Percentiles rank a stretch among this genome's conserved stretches.
Conservation (phyloP, 2,329 filamentous ascomycete genomes). For the Penicillium sp. region DNA sequence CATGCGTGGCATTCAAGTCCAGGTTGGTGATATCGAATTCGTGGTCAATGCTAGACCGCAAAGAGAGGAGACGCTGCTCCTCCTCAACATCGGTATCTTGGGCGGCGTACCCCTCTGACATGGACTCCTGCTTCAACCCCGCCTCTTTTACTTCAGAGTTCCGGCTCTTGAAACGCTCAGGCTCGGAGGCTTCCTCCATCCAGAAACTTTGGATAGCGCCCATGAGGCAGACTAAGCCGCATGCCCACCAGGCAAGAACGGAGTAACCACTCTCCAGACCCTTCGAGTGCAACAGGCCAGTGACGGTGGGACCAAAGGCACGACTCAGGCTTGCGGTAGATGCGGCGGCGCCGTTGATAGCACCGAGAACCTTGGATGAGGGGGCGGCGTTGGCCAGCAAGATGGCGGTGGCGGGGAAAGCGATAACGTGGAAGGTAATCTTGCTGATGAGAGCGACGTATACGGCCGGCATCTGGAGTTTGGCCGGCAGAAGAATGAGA, state of each 20-base stretch:
- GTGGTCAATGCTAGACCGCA: conserved; percentile 34
- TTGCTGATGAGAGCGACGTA: conserved; percentile 81
- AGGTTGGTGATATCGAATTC: conserved; percentile 29
- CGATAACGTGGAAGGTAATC: conserved; percentile 84
- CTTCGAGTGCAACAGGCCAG: conserved; percentile 75
- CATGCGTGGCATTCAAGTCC: conserved; percentile 17
- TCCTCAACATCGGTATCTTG: conserved; percentile 25
- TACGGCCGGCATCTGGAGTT: conserved; percentile 67
- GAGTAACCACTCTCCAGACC: conserved; percentile 78
- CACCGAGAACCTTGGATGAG: conserved; percentile 76
- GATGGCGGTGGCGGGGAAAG: conserved; percentile 86
- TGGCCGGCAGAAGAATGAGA: conserved; percentile 72
- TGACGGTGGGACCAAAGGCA: conserved; percentile 82
- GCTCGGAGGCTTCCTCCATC: conserved; percentile 60
- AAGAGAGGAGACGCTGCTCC: conserved; percentile 35
- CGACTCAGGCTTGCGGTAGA: conserved; percentile 86
- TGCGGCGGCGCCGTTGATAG: conserved; percentile 86
- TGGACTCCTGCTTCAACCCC: conserved; percentile 23
- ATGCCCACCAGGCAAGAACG: conserved; percentile 90
- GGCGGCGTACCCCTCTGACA: conserved; percentile 21
- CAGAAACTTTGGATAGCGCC: conserved; percentile 72
- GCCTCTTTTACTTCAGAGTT: conserved; percentile 26
- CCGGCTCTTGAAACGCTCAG: conserved; percentile 37
- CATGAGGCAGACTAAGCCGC: conserved; percentile 66
- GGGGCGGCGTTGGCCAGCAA: conserved; percentile 85